phyloP scores from a whole-genome alignment of 768 basidiomycete species.

The Pulveroboletus sp. region DNA sequence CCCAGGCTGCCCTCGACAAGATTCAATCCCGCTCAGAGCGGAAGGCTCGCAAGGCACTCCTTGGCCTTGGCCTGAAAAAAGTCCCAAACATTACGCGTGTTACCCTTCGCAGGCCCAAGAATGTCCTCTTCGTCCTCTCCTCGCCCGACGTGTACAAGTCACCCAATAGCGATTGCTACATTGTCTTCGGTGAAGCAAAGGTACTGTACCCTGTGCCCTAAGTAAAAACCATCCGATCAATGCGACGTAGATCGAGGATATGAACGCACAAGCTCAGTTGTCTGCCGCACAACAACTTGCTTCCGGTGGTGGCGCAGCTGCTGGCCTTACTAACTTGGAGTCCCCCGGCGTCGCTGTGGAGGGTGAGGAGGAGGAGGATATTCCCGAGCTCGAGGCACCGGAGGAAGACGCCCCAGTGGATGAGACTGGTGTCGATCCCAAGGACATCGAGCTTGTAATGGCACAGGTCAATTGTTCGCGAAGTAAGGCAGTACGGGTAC shows the following conservation, averaged over 20 bases:
- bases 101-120: constrained; percentile 91
- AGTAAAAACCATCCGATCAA: background rate
- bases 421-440: constrained; percentile 85
- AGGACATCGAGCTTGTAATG: constrained; percentile 95
- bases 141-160: constrained; percentile 98
- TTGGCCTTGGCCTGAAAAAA: constrained; percentile 87
- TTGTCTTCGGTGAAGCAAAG: constrained; percentile 98
- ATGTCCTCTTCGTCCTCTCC: constrained; percentile 90
- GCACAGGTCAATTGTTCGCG: constrained; percentile 82
- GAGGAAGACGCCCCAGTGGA: constrained; percentile 81
- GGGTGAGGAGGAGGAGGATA: constrained; percentile 69
- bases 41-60: constrained; percentile 91
- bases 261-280: constrained; percentile 75
- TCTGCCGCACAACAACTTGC: constrained; percentile 78
- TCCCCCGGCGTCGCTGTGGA: constrained; percentile 44
- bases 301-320: constrained; percentile 40
- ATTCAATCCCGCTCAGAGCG: constrained; percentile 93
- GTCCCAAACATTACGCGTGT: constrained; percentile 93
- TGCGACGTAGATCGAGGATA: constrained; percentile 68
- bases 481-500: constrained; percentile 84
- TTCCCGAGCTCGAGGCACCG: constrained; percentile 77
- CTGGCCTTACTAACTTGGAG: constrained; percentile 44
- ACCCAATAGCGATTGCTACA: constrained; percentile 95
- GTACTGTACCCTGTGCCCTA: constrained; percentile 33
- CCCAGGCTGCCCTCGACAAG: constrained; percentile 82